These are phyloP conservation scores for Claviceps pazoutovae DNA, from an alignment of 2,329 filamentous ascomycete genomes.

Conservation along the genomic window DNA sequence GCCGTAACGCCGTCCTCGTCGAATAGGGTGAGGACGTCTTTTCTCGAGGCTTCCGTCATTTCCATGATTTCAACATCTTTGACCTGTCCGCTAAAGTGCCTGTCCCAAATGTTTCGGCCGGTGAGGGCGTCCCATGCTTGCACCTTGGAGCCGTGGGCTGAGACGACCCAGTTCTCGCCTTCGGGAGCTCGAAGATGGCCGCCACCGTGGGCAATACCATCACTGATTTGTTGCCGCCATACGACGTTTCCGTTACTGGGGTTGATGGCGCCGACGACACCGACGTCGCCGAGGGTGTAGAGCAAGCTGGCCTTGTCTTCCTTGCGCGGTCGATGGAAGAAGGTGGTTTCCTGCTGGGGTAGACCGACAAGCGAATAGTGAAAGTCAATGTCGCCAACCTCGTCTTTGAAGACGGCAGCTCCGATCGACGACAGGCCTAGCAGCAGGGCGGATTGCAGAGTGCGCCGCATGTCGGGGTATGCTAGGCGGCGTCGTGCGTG, in stretches of 20 bases:
- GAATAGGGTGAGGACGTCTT: slow-evolving; percentile 60
- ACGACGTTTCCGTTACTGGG: slow-evolving; percentile 71
- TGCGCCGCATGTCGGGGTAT: slow-evolving; percentile 20
- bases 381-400: slow-evolving; percentile 85
- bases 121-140: slow-evolving; percentile 73
- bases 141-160: slow-evolving; percentile 55
- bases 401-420: slow-evolving; percentile 68
- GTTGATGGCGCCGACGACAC: slow-evolving; percentile 75
- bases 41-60: slow-evolving; percentile 46
- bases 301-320: slow-evolving; percentile 77
- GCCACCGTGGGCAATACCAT: slow-evolving; percentile 29
- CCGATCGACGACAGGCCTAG: slow-evolving; percentile 29
- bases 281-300: slow-evolving; percentile 78
- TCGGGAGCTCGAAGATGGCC: slow-evolving; percentile 60
- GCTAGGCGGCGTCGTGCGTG: slow-evolving; percentile 4
- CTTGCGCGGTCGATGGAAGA: slow-evolving; percentile 80
- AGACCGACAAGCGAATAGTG: slow-evolving; percentile 80
- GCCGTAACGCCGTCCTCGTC: slow-evolving; percentile 42
- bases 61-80: slow-evolving; percentile 67
- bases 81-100: slow-evolving; percentile 41
- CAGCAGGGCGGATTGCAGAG: slow-evolving; percentile 22
- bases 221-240: slow-evolving; percentile 69
- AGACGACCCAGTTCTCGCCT: slow-evolving; percentile 63
- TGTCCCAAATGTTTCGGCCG: slow-evolving; percentile 66
- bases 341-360: slow-evolving; percentile 70